Percentiles rank a stretch among this genome's conserved stretches.
These are phyloP conservation scores for Skeletonema tropicum DNA, from an alignment of 108 stramenopile genomes.

Conservation along the genomic window DNA sequence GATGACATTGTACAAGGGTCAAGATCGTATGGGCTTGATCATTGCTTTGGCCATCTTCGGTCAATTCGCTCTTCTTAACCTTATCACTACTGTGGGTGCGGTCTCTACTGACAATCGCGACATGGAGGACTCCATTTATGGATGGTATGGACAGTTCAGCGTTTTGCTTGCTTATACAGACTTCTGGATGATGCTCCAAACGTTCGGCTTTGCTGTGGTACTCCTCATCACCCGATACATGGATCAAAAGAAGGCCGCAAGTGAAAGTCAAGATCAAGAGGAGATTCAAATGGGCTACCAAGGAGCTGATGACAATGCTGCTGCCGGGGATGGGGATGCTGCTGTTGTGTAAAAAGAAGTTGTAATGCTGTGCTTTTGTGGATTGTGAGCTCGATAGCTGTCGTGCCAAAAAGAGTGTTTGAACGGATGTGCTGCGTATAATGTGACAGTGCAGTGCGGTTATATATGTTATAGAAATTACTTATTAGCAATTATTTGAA, in stretches of 20 bases:
- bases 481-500: too few species aligned
- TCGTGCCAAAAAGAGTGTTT: too few species aligned
- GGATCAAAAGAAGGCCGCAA: background rate
- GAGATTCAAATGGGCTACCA: slow-evolving; percentile 6
- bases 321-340: background rate
- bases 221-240: background rate
- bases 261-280: background rate
- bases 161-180: slow-evolving; percentile 65
- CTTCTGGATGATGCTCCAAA: slow-evolving; percentile 48
- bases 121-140: slow-evolving; percentile 50
- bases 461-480: slow-evolving; percentile 4
- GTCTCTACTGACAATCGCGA: slow-evolving; percentile 53
- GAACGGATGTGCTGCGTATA: too few species aligned
- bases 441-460: background rate
- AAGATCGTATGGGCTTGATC: slow-evolving; percentile 32
- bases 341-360: background rate
- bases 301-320: background rate
- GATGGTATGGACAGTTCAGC: slow-evolving; percentile 65
- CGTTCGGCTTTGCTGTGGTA: background rate
- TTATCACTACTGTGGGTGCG: slow-evolving; percentile 54
- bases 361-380: background rate
- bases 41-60: slow-evolving; percentile 46
- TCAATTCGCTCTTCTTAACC: slow-evolving; percentile 54
- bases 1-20: slow-evolving; percentile 37
- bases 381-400: too few species aligned